Evolutionary conservation across 306 rosid genomes (phyloP).

Genomic region (Castanospermum australe): DNA sequence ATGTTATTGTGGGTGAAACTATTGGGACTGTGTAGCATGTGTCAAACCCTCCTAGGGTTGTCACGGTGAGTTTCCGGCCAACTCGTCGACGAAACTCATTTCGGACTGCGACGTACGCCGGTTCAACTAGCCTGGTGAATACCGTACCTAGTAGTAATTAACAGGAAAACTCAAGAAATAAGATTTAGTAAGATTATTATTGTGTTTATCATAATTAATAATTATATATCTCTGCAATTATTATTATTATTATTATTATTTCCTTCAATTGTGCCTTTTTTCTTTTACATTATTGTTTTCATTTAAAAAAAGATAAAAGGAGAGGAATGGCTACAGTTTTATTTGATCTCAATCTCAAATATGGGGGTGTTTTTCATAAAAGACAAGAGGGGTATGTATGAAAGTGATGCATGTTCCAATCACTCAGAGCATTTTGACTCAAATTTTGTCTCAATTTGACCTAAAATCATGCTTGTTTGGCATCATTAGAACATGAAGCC

Average conservation of each 20-base stretch:
- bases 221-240: neutral
- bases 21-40: constrained; percentile 79
- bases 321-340: neutral
- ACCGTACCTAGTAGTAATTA: constrained; percentile 60
- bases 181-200: neutral
- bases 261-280: neutral
- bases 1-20: constrained; percentile 68
- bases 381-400: neutral
- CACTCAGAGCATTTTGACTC: neutral
- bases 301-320: neutral
- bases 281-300: neutral
- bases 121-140: constrained; percentile 75
- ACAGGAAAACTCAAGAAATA: neutral
- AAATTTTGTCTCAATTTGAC: constrained; percentile 9
- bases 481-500: neutral
- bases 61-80: constrained; percentile 34
- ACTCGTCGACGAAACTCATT: constrained; percentile 74
- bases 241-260: neutral
- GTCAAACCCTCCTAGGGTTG: constrained; percentile 87
- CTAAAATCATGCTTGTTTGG: neutral
- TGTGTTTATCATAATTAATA: neutral
- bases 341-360: neutral
- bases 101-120: constrained; percentile 68
- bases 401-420: constrained; percentile 17
- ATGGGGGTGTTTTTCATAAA: neutral